Percentiles rank a stretch among this genome's conserved stretches.
Evolutionary conservation across 2,329 filamentous ascomycete genomes (phyloP).

Genomic region (Hymenoscyphus albidus): DNA sequence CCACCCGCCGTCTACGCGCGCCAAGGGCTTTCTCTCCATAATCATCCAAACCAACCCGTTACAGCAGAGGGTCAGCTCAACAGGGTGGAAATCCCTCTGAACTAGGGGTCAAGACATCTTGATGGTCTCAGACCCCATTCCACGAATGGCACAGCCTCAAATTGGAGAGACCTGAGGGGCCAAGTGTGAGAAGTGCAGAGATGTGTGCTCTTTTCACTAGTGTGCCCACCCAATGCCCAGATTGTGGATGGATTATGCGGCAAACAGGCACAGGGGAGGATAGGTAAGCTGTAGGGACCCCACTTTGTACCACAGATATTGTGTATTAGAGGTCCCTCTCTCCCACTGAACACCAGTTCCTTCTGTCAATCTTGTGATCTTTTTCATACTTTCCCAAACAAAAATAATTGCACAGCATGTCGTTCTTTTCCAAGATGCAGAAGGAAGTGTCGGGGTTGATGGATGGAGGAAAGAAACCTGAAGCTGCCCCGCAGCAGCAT

Average conservation of each 20-base stretch:
- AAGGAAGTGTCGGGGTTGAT: constrained; percentile 47
- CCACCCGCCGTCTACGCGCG: not conserved
- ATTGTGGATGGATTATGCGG: not conserved
- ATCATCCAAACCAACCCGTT: not conserved
- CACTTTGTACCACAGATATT: constrained; percentile 2
- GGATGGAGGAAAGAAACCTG: constrained; percentile 37
- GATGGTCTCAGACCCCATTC: not conserved
- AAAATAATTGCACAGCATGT: not conserved
- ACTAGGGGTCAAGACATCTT: not conserved
- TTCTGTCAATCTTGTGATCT: not conserved
- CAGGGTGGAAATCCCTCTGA: not conserved
- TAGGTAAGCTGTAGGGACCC: not conserved
- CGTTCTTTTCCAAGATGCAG: constrained; percentile 2
- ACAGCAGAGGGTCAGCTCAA: not conserved
- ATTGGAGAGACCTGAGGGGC: not conserved
- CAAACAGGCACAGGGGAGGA: not conserved
- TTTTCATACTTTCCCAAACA: not conserved
- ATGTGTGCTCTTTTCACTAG: not conserved
- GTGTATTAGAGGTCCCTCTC: constrained; percentile 4
- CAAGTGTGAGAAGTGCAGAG: not conserved
- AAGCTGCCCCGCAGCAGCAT: constrained; percentile 9
- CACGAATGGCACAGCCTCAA: constrained; percentile 9
- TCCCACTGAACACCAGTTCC: not conserved
- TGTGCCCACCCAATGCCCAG: not conserved
- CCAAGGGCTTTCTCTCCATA: not conserved